Base-by-base conservation (phyloP, 2,329 filamentous ascomycete species). In the Teratosphaeria epicoccoides region DNA sequence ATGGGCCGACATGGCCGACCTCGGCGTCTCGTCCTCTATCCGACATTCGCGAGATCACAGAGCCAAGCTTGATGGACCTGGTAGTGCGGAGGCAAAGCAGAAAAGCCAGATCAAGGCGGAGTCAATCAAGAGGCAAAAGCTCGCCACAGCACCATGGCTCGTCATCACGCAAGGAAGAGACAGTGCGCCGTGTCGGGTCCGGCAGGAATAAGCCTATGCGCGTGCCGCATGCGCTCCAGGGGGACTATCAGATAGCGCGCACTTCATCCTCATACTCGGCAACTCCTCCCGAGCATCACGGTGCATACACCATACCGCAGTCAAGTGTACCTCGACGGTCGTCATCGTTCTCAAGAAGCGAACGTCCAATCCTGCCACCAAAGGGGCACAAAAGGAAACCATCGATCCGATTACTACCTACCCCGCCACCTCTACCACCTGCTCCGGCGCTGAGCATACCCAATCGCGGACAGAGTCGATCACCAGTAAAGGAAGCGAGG, bases 11-110 rank as follows among this genome's bases (percentile, higher is more conserved):
- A 24, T 50, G 49, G 51, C 46, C 55, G n/a, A 58, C 62, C 11
- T 63, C 67, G 7, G 64, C 65, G 46, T 59, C 66, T 33, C 67
- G 72, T 47, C 71, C 72, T 37, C 58, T 75, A 25, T 75, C 72
- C 43, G 72, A 75, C 55, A 75, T 75, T 53, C 69, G 71, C 51
- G 72, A 74, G 57, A 62, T 73, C 54, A 75, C 72, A 10, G 72
- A 75, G 57, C 71, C 72, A 23, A 74, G 71, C 55, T 56, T 75
- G 40, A 67, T 65, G 17, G 71, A 74, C 11, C 43, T 56, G 12
- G 24, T 46, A 11, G 37, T 33, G 7, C 46, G 49, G 22, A 24
- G 40, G 6, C 24, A 49, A 20, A 43, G 49, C 6, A 28, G 24
- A 9, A 47, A 47, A 10, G 9, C 24, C 14, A 43, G 37, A 22